These are phyloP conservation scores for Gynostemma pentaphyllum DNA, from an alignment of 306 rosid species.

Conservation along the genomic window DNA sequence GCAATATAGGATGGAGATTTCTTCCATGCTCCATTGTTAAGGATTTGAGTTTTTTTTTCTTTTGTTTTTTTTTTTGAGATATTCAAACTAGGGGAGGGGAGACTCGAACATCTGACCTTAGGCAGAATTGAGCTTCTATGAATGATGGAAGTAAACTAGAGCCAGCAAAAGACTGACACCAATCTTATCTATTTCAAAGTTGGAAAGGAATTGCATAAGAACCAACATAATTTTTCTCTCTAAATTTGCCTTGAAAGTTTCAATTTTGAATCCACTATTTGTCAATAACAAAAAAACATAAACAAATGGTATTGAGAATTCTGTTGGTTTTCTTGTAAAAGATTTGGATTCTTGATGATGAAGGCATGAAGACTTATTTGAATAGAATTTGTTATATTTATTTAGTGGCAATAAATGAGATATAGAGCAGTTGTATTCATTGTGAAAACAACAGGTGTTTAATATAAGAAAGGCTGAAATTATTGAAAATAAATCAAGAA, in stretches of 20 bases:
- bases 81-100: no score
- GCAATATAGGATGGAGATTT: background rate
- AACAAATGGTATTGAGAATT: background rate
- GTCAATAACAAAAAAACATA: background rate
- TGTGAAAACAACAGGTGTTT: no score
- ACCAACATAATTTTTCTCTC: background rate
- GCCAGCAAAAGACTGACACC: background rate
- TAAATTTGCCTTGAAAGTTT: background rate
- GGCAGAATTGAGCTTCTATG: background rate
- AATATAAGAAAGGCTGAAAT: no score
- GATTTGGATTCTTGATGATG: background rate
- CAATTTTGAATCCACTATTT: background rate
- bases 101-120: no score
- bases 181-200: no score
- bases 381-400: no score
- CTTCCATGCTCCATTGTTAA: background rate
- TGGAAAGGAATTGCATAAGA: background rate
- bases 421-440: no score
- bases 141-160: background rate
- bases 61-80: no score
- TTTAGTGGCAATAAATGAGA: background rate
- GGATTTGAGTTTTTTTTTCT: no score
- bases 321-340: background rate
- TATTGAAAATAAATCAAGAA: no score
- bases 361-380: background rate